A percentile compares a stretch with the other conserved stretches of the same genome.
These are phyloP conservation scores for Clonostachys solani DNA, from an alignment of 2,329 filamentous ascomycete genomes.

Conservation along the genomic window DNA sequence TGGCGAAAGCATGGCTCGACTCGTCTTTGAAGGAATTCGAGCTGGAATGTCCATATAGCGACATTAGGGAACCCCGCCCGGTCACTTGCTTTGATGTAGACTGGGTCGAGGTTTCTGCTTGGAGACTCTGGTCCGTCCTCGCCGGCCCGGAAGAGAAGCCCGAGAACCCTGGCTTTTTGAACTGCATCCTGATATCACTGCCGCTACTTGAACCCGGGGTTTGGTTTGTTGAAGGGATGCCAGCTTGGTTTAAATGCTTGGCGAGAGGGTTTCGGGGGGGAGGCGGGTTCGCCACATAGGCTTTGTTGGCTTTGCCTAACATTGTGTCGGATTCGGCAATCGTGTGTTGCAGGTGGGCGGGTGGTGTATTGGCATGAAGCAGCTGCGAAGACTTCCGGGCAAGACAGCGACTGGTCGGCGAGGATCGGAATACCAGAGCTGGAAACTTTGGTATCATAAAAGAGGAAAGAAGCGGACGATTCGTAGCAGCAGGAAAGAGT, in stretches of 20 bases:
- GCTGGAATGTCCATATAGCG: conserved; percentile 37
- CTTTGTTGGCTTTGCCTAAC: conserved; percentile 28
- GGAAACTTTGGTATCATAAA: conserved; percentile 29
- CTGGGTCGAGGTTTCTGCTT: conserved; percentile 15
- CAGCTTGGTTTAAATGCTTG: conserved; percentile 54
- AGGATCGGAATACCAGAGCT: conserved; percentile 25
- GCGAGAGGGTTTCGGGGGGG: conserved; percentile 27
- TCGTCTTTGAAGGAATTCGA: conserved; percentile 33
- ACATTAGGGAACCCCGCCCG: conserved; percentile 23
- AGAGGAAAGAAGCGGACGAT: conserved; percentile 1
- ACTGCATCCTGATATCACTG: conserved; percentile 44
- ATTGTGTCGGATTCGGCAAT: conserved; percentile 16
- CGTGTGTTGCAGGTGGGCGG: conserved; percentile 13
- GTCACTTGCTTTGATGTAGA: conserved; percentile 6
- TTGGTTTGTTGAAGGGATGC: conserved; percentile 39
- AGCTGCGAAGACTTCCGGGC: conserved; percentile 13
- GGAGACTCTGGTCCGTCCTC: conserved; percentile 27
- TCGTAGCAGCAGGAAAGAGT: background rate
- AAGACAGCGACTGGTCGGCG: conserved; percentile 22
- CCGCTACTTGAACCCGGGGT: too few species aligned
- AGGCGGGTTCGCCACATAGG: conserved; percentile 29
- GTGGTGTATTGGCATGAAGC: background rate
- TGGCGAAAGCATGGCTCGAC: conserved; percentile 25
- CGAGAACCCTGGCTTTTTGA: conserved; percentile 37
- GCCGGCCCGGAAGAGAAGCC: conserved; percentile 29